A percentile compares a stretch with the other conserved stretches of the same genome.
These are phyloP conservation scores for Leccinum subgranulosum DNA, from an alignment of 768 basidiomycete genomes.

Conservation along the genomic window DNA sequence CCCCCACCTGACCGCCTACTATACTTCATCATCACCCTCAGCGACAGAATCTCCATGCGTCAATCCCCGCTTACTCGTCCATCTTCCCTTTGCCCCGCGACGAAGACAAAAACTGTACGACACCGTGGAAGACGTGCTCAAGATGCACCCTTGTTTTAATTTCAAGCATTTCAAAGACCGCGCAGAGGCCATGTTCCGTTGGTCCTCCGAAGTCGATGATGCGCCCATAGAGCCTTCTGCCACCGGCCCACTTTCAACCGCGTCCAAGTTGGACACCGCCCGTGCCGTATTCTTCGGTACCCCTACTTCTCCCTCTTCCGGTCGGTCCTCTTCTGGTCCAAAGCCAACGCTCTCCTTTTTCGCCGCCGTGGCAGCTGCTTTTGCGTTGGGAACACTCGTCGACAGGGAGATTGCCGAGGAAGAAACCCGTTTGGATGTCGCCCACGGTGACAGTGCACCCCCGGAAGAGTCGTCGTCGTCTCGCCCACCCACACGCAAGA, in stretches of 20 bases:
- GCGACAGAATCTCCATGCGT: slow-evolving; percentile 30
- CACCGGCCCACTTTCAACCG: slow-evolving; percentile 13
- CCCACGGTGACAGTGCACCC: slow-evolving; percentile 15
- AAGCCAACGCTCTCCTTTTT: slow-evolving; percentile 45
- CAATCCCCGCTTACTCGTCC: slow-evolving; percentile 35
- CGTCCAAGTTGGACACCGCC: slow-evolving; percentile 25
- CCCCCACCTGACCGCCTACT: slow-evolving; percentile 20
- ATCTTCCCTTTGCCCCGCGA: slow-evolving; percentile 39
- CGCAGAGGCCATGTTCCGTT: slow-evolving; percentile 42
- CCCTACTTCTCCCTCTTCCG: slow-evolving; percentile 7
- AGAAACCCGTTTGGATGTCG: slow-evolving; percentile 24
- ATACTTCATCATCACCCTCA: slow-evolving; percentile 21
- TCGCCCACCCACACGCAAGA: slow-evolving; percentile 20
- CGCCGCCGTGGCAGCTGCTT: slow-evolving; percentile 52
- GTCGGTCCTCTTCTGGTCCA: slow-evolving; percentile 9
- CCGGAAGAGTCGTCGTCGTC: slow-evolving; percentile 23
- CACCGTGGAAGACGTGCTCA: slow-evolving; percentile 41
- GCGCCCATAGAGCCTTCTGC: slow-evolving; percentile 14
- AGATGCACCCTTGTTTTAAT: slow-evolving; percentile 50
- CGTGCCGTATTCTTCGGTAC: slow-evolving; percentile 32
- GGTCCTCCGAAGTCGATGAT: slow-evolving; percentile 32
- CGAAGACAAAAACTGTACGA: slow-evolving; percentile 37
- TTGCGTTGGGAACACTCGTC: slow-evolving; percentile 56
- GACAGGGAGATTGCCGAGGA: slow-evolving; percentile 30
- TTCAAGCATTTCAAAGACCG: slow-evolving; percentile 45